Base-by-base conservation (phyloP, 768 basidiomycete genomes). In the Lenzites betulinus region DNA sequence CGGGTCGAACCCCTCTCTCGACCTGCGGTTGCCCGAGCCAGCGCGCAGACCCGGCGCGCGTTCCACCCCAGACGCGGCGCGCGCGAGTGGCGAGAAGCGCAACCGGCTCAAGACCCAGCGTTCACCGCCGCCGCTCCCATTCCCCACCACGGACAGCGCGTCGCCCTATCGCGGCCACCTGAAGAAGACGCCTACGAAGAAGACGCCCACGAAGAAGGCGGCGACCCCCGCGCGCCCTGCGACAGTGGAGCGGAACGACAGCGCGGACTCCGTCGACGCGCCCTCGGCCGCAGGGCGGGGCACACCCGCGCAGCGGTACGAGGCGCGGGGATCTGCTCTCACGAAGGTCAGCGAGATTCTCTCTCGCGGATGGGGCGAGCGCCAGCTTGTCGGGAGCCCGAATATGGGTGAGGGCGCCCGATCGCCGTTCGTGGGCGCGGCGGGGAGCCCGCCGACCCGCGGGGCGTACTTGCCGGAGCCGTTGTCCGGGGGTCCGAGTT, bases 271-370 rank as follows among this genome's bases (percentile, higher is more conserved):
- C 53, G 48, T 38, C 42, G 51, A 54, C 33, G 50, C 52, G 20
- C 41, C 28, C 30, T n/a, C 26, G 1, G 9, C 41, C 12, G 57
- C 28, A 11, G 61, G 59, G 1, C 62, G 56, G 6, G 58, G 61
- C 1, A 66, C 69, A 15, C 65, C 72, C 1, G 70, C 72, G 30
- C 67, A 70, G 62, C 62, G 70, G 23, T 60, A 68, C 60, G 53
- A 62, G 1, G 72, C 71, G 48, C 66, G 73, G 6, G 60, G 64
- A 11, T 61, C 64, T 20, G 72, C 73, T 3, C 68, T 69, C 18
- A 58, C 64, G 52, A 68, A 63, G 33, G 73, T 75, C 35, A 70
- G 68, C 25, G 68, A 67, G 55, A 75, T 75, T 20, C 51, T 75
- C 7, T 61, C 68, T 6, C 57, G 62, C 15, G 68, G 72, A 55